Conservation (phyloP, 495 filamentous ascomycete genomes). For the Halenospora varia region DNA sequence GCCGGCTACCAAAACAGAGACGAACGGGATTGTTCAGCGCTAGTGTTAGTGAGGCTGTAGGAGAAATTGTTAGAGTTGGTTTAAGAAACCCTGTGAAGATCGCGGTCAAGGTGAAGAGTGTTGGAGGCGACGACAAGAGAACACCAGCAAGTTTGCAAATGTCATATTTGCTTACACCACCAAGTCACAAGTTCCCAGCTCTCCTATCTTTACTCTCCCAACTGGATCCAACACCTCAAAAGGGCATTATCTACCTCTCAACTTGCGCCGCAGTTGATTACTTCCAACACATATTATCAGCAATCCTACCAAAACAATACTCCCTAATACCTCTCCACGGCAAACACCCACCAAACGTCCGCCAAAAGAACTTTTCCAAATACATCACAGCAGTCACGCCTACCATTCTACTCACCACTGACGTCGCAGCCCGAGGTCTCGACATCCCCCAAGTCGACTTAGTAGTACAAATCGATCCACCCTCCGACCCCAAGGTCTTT, state of each 20-base stretch:
- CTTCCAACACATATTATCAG: slow-evolving; percentile 70
- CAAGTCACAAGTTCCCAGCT: slow-evolving; percentile 72
- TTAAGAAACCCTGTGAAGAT: slow-evolving; percentile 92
- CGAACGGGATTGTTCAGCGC: slow-evolving; percentile 93
- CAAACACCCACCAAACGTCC: slow-evolving; percentile 75
- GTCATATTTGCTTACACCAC: slow-evolving; percentile 73
- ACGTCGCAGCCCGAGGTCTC: slow-evolving; percentile 78
- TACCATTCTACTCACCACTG: slow-evolving; percentile 80
- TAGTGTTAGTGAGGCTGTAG: slow-evolving; percentile 84
- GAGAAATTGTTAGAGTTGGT: slow-evolving; percentile 87
- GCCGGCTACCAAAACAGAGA: slow-evolving; percentile 84
- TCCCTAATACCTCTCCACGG: slow-evolving; percentile 80
- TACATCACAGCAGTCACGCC: slow-evolving; percentile 69
- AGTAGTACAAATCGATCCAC: slow-evolving; percentile 88
- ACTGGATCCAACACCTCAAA: slow-evolving; percentile 67
- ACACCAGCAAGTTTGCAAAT: slow-evolving; percentile 89
- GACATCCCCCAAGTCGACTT: slow-evolving; percentile 95
- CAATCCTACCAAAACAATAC: slow-evolving; percentile 58
- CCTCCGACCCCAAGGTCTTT: slow-evolving; percentile 89
- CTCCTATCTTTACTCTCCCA: slow-evolving; percentile 65
- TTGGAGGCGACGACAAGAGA: slow-evolving; percentile 72
- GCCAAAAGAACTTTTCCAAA: slow-evolving; percentile 73
- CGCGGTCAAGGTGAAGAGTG: slow-evolving; percentile 83
- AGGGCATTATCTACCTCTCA: slow-evolving; percentile 90
- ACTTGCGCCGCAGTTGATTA: slow-evolving; percentile 97